Conservation (phyloP, 2,329 filamentous ascomycete species). For the Colletotrichum tamarilloi region DNA sequence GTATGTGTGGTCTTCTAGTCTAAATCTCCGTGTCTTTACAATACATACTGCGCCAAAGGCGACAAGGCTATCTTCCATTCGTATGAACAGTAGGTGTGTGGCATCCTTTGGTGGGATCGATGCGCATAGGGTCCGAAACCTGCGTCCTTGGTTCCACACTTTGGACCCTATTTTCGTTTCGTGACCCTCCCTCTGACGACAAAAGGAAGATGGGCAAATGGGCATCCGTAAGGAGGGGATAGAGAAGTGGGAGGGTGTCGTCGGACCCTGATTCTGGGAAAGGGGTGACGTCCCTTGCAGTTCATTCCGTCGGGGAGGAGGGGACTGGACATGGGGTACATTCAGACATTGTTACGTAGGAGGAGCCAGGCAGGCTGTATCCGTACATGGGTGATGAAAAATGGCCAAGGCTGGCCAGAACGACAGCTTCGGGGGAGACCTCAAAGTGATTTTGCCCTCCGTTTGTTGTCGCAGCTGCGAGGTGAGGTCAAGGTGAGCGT, state of each 20-base stretch:
- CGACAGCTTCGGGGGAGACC: background rate
- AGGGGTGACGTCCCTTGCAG: constrained; percentile 29
- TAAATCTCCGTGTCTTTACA: background rate
- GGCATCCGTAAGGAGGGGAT: too few relatives aligned
- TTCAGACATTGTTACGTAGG: constrained; percentile 15
- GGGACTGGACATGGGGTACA: too few relatives aligned
- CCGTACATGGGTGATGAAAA: background rate
- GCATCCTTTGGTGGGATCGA: background rate
- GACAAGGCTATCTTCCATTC: background rate
- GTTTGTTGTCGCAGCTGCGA: background rate
- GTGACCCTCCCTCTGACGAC: constrained; percentile 6
- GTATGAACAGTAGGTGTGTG: background rate
- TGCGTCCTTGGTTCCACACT: constrained; percentile 19
- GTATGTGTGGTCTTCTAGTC: too few relatives aligned
- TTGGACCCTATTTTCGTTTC: background rate
- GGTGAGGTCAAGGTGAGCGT: constrained; percentile 13
- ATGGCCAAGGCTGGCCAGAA: constrained; percentile 8
- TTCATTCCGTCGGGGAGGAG: background rate
- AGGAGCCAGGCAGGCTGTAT: background rate
- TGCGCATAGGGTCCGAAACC: constrained; percentile 33
- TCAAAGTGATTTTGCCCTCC: too few relatives aligned
- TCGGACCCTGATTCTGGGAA: constrained; percentile 11
- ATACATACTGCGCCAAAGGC: background rate
- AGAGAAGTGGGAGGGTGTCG: background rate
- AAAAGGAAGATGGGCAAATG: background rate